These are phyloP conservation scores for Pseudogymnoascus sp. DNA, from an alignment of 2,329 filamentous ascomycete species.

Conservation along the genomic window DNA sequence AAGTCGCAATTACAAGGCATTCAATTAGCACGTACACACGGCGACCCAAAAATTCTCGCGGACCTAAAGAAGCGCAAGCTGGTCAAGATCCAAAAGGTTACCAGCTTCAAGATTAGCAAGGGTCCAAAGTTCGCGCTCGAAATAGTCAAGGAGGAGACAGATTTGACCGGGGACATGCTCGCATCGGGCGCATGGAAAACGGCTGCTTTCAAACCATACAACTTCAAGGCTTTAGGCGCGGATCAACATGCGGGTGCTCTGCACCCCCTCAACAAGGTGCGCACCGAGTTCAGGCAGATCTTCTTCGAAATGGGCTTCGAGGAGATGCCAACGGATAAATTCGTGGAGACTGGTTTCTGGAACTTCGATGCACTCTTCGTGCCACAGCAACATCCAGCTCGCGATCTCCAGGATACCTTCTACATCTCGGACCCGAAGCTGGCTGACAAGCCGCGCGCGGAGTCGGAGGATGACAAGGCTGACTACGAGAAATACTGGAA, in stretches of 20 bases:
- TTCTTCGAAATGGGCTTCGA: slow-evolving; percentile 99
- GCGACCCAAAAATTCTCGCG: slow-evolving; percentile 64
- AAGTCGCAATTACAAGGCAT: slow-evolving; percentile 67
- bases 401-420: slow-evolving; percentile 96
- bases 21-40: slow-evolving; percentile 56
- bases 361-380: slow-evolving; percentile 97
- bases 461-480: slow-evolving; percentile 44
- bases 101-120: slow-evolving; percentile 76
- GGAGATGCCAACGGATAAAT: slow-evolving; percentile 93
- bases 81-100: slow-evolving; percentile 71
- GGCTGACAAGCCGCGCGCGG: slow-evolving; percentile 59
- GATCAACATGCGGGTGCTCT: slow-evolving; percentile 53
- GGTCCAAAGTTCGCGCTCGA: slow-evolving; percentile 81
- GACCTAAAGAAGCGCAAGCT: slow-evolving; percentile 92
- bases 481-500: slow-evolving; percentile 84
- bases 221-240: slow-evolving; percentile 58
- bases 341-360: slow-evolving; percentile 96
- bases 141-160: slow-evolving; percentile 87
- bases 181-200: slow-evolving; percentile 83
- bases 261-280: slow-evolving; percentile 82
- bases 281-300: slow-evolving; percentile 90
- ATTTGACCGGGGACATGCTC: slow-evolving; percentile 90
- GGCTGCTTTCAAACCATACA: slow-evolving; percentile 77
- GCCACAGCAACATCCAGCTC: slow-evolving; percentile 92
- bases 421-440: slow-evolving; percentile 84